Evolutionary conservation across 2,329 filamentous ascomycete genomes (phyloP).

Genomic region (Tolypocladium inflatum): DNA sequence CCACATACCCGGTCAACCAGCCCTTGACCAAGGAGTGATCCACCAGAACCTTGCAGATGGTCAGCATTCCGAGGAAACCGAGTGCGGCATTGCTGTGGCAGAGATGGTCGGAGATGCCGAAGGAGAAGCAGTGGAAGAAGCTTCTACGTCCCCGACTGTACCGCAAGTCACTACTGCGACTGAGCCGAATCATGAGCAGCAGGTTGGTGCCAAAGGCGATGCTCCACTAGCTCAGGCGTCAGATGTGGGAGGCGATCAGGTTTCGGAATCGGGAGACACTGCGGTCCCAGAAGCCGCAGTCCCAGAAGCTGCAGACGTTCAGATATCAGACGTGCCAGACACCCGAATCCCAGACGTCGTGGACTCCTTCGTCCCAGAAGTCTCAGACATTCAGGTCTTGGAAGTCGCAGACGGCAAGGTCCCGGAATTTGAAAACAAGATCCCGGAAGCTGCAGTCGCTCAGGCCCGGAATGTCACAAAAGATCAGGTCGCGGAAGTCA

Average conservation of each 20-base stretch:
- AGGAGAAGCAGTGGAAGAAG: not conserved
- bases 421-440: not conserved
- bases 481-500: too few species aligned
- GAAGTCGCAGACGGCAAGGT: not conserved
- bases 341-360: not conserved
- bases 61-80: not conserved
- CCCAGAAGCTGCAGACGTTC: not conserved
- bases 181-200: not conserved
- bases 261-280: not conserved
- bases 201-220: not conserved
- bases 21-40: not conserved
- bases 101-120: not conserved
- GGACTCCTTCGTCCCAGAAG: not conserved
- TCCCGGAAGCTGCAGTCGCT: too few species aligned
- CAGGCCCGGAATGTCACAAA: too few species aligned
- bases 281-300: not conserved
- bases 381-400: not conserved
- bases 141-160: not conserved
- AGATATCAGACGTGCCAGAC: not conserved
- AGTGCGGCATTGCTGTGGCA: not conserved
- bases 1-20: not conserved
- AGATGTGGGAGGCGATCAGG: not conserved
- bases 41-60: not conserved
- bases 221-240: not conserved
- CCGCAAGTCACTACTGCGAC: not conserved